Evolutionary conservation across 2,329 filamentous ascomycete genomes (phyloP).

Genomic region (Calcarisporium arbuscula): DNA sequence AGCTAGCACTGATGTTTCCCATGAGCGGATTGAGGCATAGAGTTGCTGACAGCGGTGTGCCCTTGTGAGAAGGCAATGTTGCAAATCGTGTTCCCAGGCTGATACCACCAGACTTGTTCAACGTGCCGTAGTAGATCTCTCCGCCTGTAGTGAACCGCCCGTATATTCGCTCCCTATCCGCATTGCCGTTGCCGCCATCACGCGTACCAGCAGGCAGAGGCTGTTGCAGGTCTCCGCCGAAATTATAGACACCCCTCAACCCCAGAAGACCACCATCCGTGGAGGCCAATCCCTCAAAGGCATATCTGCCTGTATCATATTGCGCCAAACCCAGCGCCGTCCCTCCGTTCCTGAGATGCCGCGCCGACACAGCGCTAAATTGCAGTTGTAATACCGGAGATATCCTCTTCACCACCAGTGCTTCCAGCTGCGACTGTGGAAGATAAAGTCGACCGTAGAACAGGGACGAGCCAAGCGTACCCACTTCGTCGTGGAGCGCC

Average conservation of each 20-base stretch:
- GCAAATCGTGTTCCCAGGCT: constrained; percentile 86
- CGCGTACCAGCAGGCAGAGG: constrained; percentile 11
- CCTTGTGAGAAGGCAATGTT: constrained; percentile 71
- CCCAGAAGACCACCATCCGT: constrained; percentile 89
- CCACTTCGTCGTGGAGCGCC: constrained; percentile 12
- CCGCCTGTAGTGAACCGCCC: constrained; percentile 86
- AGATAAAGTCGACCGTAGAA: constrained; percentile 76
- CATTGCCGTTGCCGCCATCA: constrained; percentile 14
- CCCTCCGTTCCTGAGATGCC: constrained; percentile 65
- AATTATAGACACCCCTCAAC: constrained; percentile 87
- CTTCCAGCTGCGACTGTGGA: constrained; percentile 80
- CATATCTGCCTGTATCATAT: constrained; percentile 82
- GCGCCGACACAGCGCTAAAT: constrained; percentile 70
- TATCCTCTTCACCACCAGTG: constrained; percentile 72
- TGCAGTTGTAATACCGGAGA: constrained; percentile 73
- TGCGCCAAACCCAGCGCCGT: constrained; percentile 68
- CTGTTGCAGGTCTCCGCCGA: constrained; percentile 62
- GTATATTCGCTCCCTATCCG: constrained; percentile 56
- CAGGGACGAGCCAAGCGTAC: constrained; percentile 45
- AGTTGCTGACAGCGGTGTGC: constrained; percentile 89
- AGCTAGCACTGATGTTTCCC: constrained; percentile 86
- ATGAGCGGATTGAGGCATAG: constrained; percentile 90
- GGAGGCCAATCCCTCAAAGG: constrained; percentile 82
- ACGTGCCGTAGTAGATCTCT: constrained; percentile 89
- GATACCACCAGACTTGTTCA: constrained; percentile 90